Evolutionary conservation across 2,329 filamentous ascomycete genomes (phyloP).

Genomic region (Tolypocladium inflatum): DNA sequence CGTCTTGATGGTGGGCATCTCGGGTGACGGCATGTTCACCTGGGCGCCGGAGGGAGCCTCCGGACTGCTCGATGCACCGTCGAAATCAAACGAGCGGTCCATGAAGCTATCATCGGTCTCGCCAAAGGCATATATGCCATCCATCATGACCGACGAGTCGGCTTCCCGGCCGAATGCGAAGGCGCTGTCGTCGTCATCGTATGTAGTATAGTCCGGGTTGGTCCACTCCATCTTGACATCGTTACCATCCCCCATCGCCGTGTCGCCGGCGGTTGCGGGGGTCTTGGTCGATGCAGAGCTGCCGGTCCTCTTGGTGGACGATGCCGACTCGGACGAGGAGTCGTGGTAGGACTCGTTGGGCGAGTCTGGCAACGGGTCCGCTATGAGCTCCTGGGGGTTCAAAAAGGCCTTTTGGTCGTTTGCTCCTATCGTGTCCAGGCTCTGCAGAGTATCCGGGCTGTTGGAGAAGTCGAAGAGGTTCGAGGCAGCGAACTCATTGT

Average conservation of each 20-base stretch:
- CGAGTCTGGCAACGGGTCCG: constrained; percentile 30
- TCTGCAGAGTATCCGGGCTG: constrained; percentile 27
- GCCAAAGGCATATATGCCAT: constrained; percentile 20
- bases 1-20: constrained; percentile 30
- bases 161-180: constrained; percentile 23
- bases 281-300: constrained; percentile 37
- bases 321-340: constrained; percentile 42
- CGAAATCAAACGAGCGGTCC: constrained; percentile 46
- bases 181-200: constrained; percentile 27
- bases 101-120: constrained; percentile 33
- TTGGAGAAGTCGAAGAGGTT: constrained; percentile 26
- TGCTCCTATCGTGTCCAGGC: constrained; percentile 19
- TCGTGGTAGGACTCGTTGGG: constrained; percentile 35
- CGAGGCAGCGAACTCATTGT: constrained; percentile 23
- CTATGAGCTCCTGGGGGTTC: constrained; percentile 22
- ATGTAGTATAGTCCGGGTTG: constrained; percentile 18
- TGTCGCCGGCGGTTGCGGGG: constrained; percentile 28
- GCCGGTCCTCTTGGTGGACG: constrained; percentile 35
- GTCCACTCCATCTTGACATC: constrained; percentile 35
- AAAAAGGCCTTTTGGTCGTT: constrained; percentile 21
- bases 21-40: constrained; percentile 30
- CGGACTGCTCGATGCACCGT: constrained; percentile 49
- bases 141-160: constrained; percentile 15
- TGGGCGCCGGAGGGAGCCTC: constrained; percentile 20
- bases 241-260: constrained; percentile 31